Evolutionary conservation across 306 rosid species (phyloP).

Genomic region (Astragalus glycyphyllos): DNA sequence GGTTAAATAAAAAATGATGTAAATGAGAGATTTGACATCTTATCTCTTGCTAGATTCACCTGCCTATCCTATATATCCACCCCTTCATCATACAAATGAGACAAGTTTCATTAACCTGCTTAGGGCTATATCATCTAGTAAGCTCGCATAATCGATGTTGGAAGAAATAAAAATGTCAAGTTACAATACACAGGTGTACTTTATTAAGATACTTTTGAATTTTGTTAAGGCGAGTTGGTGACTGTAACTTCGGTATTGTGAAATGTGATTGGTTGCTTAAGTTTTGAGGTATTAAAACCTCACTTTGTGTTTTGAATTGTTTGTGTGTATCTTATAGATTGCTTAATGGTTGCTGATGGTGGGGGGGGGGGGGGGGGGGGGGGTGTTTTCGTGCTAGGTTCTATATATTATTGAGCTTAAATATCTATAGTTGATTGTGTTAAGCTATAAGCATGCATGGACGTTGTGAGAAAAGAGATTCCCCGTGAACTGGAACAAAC

Average conservation of each 20-base stretch:
- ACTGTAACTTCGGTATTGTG: background rate
- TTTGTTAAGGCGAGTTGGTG: conserved; percentile 9
- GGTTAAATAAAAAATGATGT: background rate
- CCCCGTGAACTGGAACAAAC: conserved; percentile 1
- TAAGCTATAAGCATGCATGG: conserved; percentile 7
- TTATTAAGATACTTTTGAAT: conserved; percentile 18
- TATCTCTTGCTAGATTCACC: too few relatives aligned
- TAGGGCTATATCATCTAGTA: background rate
- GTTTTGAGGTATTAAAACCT: conserved; percentile 1
- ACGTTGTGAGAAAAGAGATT: conserved; percentile 2
- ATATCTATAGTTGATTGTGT: background rate
- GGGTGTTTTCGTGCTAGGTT: conserved; percentile 6
- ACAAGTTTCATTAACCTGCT: conserved; percentile 9
- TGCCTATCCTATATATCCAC: too few relatives aligned
- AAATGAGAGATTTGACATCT: background rate
- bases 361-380: conserved; percentile 5
- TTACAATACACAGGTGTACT: background rate
- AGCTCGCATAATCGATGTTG: background rate
- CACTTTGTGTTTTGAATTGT: conserved; percentile 11
- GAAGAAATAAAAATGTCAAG: background rate
- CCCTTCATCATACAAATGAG: background rate
- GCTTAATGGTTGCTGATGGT: background rate
- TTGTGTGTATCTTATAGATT: conserved; percentile 1
- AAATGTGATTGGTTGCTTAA: conserved; percentile 2
- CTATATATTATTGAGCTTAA: background rate